Evolutionary conservation across 257 asterid genomes (phyloP).

Genomic region (Petunia axillaris): DNA sequence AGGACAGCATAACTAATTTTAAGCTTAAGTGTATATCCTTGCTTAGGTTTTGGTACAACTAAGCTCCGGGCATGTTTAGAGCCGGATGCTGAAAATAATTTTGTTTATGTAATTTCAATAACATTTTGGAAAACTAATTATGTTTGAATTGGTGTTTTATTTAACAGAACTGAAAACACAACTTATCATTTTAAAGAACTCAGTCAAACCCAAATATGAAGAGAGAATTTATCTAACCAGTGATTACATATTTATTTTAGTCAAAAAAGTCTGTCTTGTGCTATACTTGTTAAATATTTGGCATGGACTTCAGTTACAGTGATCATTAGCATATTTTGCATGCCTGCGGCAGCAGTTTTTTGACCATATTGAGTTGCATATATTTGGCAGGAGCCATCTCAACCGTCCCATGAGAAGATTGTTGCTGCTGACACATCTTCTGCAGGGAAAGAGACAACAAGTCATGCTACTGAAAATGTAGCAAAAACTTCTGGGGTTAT

Average conservation of each 20-base stretch:
- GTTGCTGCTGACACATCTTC: constrained; percentile 31
- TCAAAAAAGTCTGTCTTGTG: not conserved
- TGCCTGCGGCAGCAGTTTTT: not conserved
- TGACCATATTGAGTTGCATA: not conserved
- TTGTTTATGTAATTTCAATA: no score
- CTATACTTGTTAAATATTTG: not conserved
- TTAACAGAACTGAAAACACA: no score
- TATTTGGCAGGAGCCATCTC: constrained; percentile 48
- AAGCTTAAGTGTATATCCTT: no score
- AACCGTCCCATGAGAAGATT: constrained; percentile 30
- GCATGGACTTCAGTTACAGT: not conserved
- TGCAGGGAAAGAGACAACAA: constrained; percentile 33
- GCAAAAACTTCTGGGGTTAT: constrained; percentile 30
- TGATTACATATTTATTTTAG: not conserved
- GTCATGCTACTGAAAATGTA: constrained; percentile 23
- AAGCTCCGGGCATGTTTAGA: no score
- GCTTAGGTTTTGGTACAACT: no score
- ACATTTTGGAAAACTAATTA: no score
- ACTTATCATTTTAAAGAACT: not conserved
- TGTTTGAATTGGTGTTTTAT: no score
- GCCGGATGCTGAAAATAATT: no score
- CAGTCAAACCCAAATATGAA: not conserved
- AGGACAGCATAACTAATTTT: no score
- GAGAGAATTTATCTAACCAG: not conserved
- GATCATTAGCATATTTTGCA: not conserved